These are phyloP conservation scores for Chrysopogon serrulatus DNA, from an alignment of 176 grass and related monocot species.

Conservation along the genomic window DNA sequence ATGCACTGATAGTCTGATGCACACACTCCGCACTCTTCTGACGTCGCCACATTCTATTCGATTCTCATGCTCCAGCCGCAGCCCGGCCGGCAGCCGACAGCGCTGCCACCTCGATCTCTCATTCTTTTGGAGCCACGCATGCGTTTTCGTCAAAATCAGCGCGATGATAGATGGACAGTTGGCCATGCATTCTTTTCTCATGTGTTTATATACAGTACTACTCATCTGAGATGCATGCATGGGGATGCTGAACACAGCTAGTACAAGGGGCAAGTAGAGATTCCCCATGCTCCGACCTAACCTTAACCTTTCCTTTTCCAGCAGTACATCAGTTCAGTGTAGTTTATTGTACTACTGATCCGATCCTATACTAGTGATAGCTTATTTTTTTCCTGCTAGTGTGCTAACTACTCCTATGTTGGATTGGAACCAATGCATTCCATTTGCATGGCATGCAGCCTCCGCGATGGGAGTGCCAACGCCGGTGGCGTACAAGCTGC, in stretches of 20 bases:
- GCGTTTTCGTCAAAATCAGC: not conserved
- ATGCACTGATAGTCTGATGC: not conserved
- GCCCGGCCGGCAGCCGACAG: not conserved
- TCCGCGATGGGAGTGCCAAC: constrained; percentile 48
- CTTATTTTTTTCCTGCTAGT: not conserved
- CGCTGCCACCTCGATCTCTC: not conserved
- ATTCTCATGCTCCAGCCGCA: not conserved
- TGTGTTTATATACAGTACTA: not conserved
- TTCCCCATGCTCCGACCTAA: not conserved
- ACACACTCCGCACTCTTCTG: not conserved
- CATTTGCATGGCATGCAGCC: constrained; percentile 23
- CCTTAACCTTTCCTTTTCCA: not conserved
- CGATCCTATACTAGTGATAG: not conserved
- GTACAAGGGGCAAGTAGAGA: not conserved
- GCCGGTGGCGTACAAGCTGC: constrained; percentile 67
- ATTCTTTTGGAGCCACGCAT: not conserved
- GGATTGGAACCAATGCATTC: not conserved
- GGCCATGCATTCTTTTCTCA: not conserved
- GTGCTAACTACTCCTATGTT: not conserved
- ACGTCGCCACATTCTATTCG: not conserved
- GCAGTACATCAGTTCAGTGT: not conserved
- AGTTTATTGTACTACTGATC: not conserved
- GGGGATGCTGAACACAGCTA: not conserved
- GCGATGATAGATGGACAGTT: not conserved
- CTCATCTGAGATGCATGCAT: not conserved